Evolutionary conservation across 495 filamentous ascomycete genomes (phyloP).

Genomic region (Neurospora sp.): DNA sequence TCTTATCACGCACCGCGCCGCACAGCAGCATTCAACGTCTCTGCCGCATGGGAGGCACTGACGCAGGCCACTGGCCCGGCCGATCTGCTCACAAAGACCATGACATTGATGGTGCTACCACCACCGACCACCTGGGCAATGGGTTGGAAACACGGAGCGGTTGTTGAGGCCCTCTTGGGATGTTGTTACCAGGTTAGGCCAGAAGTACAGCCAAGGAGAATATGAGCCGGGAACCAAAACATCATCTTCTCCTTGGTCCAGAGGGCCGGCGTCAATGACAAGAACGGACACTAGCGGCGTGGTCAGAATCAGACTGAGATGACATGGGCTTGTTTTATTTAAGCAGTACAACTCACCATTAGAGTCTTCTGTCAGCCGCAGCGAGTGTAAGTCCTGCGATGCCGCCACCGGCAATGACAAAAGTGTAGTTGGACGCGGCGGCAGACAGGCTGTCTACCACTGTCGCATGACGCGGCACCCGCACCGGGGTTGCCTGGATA

Average conservation of each 20-base stretch:
- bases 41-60: conserved; percentile 45
- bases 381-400: conserved; percentile 39
- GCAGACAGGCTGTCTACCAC: conserved; percentile 8
- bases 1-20: conserved; percentile 46
- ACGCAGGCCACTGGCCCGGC: conserved; percentile 24
- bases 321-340: conserved; percentile 5
- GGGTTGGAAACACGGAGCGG: conserved; percentile 8
- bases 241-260: conserved; percentile 18
- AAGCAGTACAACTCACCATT: conserved; percentile 22
- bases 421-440: conserved; percentile 29
- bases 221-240: conserved; percentile 19
- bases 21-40: conserved; percentile 42
- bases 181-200: conserved; percentile 13
- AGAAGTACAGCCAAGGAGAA: conserved; percentile 19
- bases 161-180: conserved; percentile 18
- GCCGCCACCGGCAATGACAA: conserved; percentile 40
- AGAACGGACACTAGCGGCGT: conserved; percentile 24
- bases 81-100: conserved; percentile 37
- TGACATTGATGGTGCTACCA: conserved; percentile 33
- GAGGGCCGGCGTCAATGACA: conserved; percentile 34
- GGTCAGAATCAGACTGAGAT: conserved; percentile 11
- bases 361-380: conserved; percentile 35
- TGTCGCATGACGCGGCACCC: conserved; percentile 16
- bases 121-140: conserved; percentile 31
- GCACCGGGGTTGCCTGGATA: background rate